A percentile compares a stretch with the other conserved stretches of the same genome.
phyloP scores from a whole-genome alignment of 2,329 filamentous ascomycete species.

The Atkinsonella texensis region DNA sequence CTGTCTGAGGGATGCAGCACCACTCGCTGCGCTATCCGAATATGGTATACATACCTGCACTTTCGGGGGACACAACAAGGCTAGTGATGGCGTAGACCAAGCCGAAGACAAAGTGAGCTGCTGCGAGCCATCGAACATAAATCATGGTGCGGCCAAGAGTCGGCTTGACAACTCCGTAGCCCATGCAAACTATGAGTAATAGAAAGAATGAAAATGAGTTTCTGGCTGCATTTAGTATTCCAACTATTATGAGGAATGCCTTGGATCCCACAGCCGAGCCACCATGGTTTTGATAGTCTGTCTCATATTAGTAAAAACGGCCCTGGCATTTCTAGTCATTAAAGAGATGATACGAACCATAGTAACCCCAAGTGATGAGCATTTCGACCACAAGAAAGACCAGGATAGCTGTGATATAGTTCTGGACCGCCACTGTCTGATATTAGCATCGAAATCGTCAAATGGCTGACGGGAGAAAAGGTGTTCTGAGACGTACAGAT shows the following conservation, averaged over 20 bases:
- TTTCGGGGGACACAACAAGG: slow-evolving; percentile 78
- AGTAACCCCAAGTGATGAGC: slow-evolving; percentile 98
- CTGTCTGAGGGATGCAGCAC: neutral
- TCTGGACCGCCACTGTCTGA: slow-evolving; percentile 73
- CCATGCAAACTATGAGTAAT: slow-evolving; percentile 97
- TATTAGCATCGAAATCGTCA: slow-evolving; percentile 6
- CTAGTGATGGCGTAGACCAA: slow-evolving; percentile 87
- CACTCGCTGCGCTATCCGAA: neutral
- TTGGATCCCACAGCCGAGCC: slow-evolving; percentile 76
- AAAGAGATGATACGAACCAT: slow-evolving; percentile 43
- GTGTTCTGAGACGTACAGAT: slow-evolving; percentile 48
- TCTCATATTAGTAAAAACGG: slow-evolving; percentile 20
- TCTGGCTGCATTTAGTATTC: slow-evolving; percentile 79
- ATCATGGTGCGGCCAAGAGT: slow-evolving; percentile 89
- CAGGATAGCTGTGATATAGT: slow-evolving; percentile 96
- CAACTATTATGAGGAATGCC: slow-evolving; percentile 80
- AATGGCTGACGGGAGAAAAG: neutral
- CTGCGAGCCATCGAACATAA: slow-evolving; percentile 79
- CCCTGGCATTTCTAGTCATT: neutral
- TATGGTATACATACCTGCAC: slow-evolving; percentile 43
- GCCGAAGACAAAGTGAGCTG: slow-evolving; percentile 89
- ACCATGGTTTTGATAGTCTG: slow-evolving; percentile 85
- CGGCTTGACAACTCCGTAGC: slow-evolving; percentile 93
- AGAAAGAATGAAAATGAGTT: slow-evolving; percentile 99
- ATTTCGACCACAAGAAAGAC: slow-evolving; percentile 92